Evolutionary conservation across 495 filamentous ascomycete species (phyloP).

Genomic region (Tuber indicum): DNA sequence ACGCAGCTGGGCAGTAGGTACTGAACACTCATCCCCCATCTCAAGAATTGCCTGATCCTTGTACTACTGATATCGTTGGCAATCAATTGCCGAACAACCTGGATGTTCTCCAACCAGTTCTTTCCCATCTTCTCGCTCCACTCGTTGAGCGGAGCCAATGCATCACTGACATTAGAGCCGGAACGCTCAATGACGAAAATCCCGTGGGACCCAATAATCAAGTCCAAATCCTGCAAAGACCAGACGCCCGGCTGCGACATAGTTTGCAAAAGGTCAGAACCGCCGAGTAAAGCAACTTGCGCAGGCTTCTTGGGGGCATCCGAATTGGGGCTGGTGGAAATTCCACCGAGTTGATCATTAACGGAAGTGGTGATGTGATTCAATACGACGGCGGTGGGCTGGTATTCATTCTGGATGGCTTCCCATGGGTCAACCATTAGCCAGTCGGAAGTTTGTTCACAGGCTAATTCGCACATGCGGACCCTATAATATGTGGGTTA

Average conservation of each 20-base stretch:
- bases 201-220: slow-evolving; percentile 80
- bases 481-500: slow-evolving; percentile 35
- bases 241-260: slow-evolving; percentile 67
- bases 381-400: slow-evolving; percentile 79
- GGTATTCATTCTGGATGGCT: slow-evolving; percentile 67
- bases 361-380: slow-evolving; percentile 87
- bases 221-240: slow-evolving; percentile 72
- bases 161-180: slow-evolving; percentile 84
- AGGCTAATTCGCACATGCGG: slow-evolving; percentile 70
- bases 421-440: slow-evolving; percentile 84
- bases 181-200: slow-evolving; percentile 83
- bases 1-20: slow-evolving; percentile 46
- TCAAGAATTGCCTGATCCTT: slow-evolving; percentile 77
- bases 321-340: slow-evolving; percentile 59
- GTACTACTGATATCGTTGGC: slow-evolving; percentile 86
- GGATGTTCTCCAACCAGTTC: slow-evolving; percentile 61
- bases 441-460: slow-evolving; percentile 66
- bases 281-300: slow-evolving; percentile 68
- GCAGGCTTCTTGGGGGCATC: slow-evolving; percentile 46
- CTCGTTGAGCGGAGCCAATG: slow-evolving; percentile 64
- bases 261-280: slow-evolving; percentile 80
- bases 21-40: slow-evolving; percentile 70
- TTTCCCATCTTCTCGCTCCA: slow-evolving; percentile 50
- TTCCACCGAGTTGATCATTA: slow-evolving; percentile 67
- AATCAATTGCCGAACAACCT: slow-evolving; percentile 81